These are phyloP conservation scores for Coemansia sp. DNA, from an alignment of 192 early-diverging fungal genomes.

Conservation along the genomic window DNA sequence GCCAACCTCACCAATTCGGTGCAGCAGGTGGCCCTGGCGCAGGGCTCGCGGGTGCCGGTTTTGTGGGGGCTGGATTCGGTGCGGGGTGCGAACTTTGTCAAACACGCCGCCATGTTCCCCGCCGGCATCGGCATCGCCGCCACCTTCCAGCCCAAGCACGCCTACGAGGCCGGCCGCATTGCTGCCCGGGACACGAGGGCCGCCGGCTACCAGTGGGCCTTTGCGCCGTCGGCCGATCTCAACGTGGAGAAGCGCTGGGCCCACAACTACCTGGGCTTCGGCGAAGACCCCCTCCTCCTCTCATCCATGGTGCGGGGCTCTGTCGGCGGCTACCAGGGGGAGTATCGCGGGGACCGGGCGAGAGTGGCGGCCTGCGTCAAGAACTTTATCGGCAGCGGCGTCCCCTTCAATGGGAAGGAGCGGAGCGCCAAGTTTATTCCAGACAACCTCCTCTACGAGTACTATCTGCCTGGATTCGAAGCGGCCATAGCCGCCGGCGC, in stretches of 20 bases:
- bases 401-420: not conserved
- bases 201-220: constrained; percentile 55
- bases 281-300: constrained; percentile 58
- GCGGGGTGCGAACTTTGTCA: constrained; percentile 58
- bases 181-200: constrained; percentile 62
- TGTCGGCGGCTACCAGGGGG: constrained; percentile 61
- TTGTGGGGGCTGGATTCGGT: constrained; percentile 61
- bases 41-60: constrained; percentile 54
- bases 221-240: constrained; percentile 58
- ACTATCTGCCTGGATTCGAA: constrained; percentile 59
- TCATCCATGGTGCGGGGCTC: constrained; percentile 52
- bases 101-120: constrained; percentile 59
- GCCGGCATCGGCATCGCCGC: constrained; percentile 57
- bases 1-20: constrained; percentile 52
- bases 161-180: constrained; percentile 58
- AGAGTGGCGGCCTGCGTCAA: constrained; percentile 62
- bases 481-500: constrained; percentile 58
- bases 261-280: constrained; percentile 43
- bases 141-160: constrained; percentile 55
- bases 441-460: constrained; percentile 54
- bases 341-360: constrained; percentile 61
- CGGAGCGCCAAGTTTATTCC: not conserved
- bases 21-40: constrained; percentile 54
- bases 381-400: constrained; percentile 55
- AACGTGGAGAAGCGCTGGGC: constrained; percentile 55